These are phyloP conservation scores for Hygrophila difformis DNA, from an alignment of 257 asterid genomes.

Conservation along the genomic window DNA sequence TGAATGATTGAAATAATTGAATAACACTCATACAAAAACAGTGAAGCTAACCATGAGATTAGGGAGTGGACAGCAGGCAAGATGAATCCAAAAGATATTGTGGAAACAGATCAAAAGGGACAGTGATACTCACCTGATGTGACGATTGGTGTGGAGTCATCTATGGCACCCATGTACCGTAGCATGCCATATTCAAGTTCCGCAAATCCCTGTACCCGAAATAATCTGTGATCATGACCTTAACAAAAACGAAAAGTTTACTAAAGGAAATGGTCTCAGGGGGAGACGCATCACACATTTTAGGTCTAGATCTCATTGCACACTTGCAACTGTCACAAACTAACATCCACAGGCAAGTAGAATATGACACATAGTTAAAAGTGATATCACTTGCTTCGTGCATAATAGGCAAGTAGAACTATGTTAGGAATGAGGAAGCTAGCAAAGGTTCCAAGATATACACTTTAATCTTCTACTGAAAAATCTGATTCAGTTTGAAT, in stretches of 20 bases:
- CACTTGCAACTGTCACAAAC: no score
- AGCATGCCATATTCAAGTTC: constrained; percentile 98
- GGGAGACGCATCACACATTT: neutral
- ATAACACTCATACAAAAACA: neutral
- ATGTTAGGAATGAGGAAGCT: no score
- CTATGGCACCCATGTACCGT: constrained; percentile 90
- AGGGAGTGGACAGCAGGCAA: no score
- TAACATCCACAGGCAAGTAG: no score
- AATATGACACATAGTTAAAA: no score
- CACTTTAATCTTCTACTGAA: neutral
- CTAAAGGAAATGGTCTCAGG: neutral
- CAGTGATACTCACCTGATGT: constrained; percentile 73
- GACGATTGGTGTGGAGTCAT: constrained; percentile 71
- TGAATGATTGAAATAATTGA: neutral
- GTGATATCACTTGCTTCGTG: neutral
- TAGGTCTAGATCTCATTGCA: no score
- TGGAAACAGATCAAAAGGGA: no score
- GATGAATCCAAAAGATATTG: no score
- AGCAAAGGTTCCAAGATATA: neutral
- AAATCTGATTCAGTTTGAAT: neutral
- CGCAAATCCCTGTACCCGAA: constrained; percentile 73
- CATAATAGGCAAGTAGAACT: neutral
- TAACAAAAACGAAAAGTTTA: neutral
- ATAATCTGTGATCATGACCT: neutral
- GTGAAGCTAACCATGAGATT: no score